These are phyloP conservation scores for Paracamarosporium sp. DNA, from an alignment of 2,329 filamentous ascomycete species.

Conservation along the genomic window DNA sequence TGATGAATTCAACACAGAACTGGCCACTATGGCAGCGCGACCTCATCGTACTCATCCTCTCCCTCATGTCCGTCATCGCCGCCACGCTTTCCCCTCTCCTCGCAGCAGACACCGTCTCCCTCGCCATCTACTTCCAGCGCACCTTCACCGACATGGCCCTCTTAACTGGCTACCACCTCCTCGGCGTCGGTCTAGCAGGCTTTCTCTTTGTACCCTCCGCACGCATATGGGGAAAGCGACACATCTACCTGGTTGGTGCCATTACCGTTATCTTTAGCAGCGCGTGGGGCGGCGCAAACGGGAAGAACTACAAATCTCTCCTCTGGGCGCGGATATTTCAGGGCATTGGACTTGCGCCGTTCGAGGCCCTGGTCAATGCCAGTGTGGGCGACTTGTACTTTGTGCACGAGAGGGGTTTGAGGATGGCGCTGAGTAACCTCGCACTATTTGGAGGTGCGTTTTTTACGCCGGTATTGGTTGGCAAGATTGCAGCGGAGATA, in stretches of 20 bases:
- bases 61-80: conserved; percentile 80
- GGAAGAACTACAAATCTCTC: conserved; percentile 73
- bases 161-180: conserved; percentile 85
- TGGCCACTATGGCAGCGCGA: conserved; percentile 91
- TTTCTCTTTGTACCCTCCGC: conserved; percentile 87
- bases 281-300: conserved; percentile 77
- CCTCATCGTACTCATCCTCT: conserved; percentile 78
- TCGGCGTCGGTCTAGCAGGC: conserved; percentile 81
- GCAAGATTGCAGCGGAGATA: conserved; percentile 78
- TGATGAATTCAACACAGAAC: conserved; percentile 56
- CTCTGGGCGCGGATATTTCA: conserved; percentile 83
- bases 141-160: conserved; percentile 79
- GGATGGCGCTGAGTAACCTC: conserved; percentile 83
- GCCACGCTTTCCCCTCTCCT: conserved; percentile 85
- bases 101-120: conserved; percentile 83
- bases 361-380: conserved; percentile 88
- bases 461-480: conserved; percentile 86
- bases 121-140: conserved; percentile 70
- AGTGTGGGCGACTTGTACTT: conserved; percentile 89
- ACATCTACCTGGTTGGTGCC: conserved; percentile 81
- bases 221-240: conserved; percentile 90
- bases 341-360: conserved; percentile 85
- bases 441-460: conserved; percentile 75
- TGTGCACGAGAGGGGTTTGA: conserved; percentile 82
- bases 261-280: conserved; percentile 75